phyloP scores from a whole-genome alignment of 768 basidiomycete genomes.

The Cytidiella melzeri region DNA sequence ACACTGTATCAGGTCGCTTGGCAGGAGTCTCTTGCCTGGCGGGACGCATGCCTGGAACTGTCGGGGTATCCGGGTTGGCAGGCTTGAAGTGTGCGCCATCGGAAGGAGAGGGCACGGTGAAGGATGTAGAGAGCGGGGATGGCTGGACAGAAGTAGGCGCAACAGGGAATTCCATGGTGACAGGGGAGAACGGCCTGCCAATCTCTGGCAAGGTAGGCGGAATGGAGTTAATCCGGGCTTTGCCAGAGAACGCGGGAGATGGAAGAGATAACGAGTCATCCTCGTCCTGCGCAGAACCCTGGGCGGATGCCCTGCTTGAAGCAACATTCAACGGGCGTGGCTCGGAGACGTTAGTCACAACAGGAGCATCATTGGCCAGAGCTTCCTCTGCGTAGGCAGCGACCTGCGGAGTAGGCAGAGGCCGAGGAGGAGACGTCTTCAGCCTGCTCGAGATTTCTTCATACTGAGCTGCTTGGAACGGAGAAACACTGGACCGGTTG shows the following conservation, averaged over 20 bases:
- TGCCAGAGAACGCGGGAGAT: constrained; percentile 24
- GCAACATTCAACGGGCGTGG: constrained; percentile 9
- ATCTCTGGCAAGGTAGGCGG: constrained; percentile 55
- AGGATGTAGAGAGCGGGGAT: constrained; percentile 21
- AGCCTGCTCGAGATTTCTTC: constrained; percentile 60
- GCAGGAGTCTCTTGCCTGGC: constrained; percentile 13
- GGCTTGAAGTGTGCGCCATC: constrained; percentile 14
- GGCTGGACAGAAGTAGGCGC: constrained; percentile 16
- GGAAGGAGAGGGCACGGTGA: constrained; percentile 15
- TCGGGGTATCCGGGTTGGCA: constrained; percentile 10
- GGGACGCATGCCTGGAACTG: constrained; percentile 8
- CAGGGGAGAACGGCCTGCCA: constrained; percentile 37
- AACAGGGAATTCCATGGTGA: constrained; percentile 23
- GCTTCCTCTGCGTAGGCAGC: constrained; percentile 24
- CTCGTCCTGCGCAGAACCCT: constrained; percentile 13
- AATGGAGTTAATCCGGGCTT: constrained; percentile 40
- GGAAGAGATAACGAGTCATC: constrained; percentile 22
- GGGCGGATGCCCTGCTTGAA: constrained; percentile 23
- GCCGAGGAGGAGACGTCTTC: constrained; percentile 26
- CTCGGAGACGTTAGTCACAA: constrained; percentile 1
- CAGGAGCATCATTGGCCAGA: not conserved
- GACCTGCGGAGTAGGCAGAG: constrained; percentile 19
- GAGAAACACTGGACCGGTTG: constrained; percentile 61
- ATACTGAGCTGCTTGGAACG: constrained; percentile 73
- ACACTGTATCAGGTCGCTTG: constrained; percentile 44